Evolutionary conservation across 2,329 filamentous ascomycete species (phyloP), one percentile per base, ranked within the genome.

Genomic region (Colletotrichum liaoningense): DNA sequence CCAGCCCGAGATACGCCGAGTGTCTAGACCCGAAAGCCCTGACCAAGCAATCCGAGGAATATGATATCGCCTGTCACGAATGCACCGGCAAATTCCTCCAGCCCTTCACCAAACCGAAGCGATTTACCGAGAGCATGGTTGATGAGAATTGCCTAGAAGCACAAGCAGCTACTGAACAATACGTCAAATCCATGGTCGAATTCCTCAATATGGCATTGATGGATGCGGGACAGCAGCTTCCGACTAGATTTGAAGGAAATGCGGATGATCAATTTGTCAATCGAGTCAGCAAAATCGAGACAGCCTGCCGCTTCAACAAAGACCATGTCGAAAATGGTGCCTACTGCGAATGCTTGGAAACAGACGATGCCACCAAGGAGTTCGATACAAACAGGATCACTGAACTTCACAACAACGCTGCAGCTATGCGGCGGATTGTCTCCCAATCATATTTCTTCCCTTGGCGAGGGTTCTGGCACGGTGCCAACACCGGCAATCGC

Each of bases 241-340:
- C 9, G 11, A 35, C 33, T 35, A 35, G 33, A 5, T 5, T 35
- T 35, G 33, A 35, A 35, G 33, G 33, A 35, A 12, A 28, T 24
- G 28, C 3, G 22, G 28, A 49, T 12, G 30, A 62, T 8, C 73
- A 49, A 56, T n/a, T 33, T 62, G 22, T 28, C 26, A 24, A 57
- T 19, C 64, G 26, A 5, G 62, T 63, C 14, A 38, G 38, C 42
- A 70, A 71, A 56, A 62, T 70, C 16, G 73, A 75, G 26, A 52
- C 46, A 56, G 73, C 73, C 33, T 75, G 70, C 30, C 65, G 66
- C 52, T 74, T 75, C 63, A 28, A 69, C 65, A 69, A 69, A 24
- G 28, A 67, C 35, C 73, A 75, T 22, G 67, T 74, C 14, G 56
- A 62, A 11, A 63, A 58, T 2, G 56, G 60, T 11, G 9, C 46